A percentile compares a stretch with the other conserved stretches of the same genome.
Evolutionary conservation across 495 filamentous ascomycete species (phyloP).

Genomic region (Achaetomiella virescens): DNA sequence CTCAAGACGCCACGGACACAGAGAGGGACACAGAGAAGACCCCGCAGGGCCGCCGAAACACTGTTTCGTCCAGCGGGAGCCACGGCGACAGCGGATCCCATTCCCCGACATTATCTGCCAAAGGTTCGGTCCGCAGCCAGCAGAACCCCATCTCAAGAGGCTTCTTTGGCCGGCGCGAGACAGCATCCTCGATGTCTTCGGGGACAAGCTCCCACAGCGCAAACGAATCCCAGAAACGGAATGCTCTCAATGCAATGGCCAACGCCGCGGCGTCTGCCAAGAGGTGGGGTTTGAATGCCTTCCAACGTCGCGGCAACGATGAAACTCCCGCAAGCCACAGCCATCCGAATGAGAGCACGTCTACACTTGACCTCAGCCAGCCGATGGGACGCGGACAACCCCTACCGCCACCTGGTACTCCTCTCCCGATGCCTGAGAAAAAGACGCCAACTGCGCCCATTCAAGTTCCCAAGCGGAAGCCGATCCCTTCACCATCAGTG

Average conservation of each 20-base stretch:
- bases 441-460: constrained; percentile 51
- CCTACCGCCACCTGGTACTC: constrained; percentile 66
- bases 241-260: constrained; percentile 54
- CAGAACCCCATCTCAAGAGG: constrained; percentile 31
- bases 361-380: constrained; percentile 49
- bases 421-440: constrained; percentile 51
- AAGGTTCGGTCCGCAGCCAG: constrained; percentile 33
- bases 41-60: constrained; percentile 40
- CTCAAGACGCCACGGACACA: constrained; percentile 27
- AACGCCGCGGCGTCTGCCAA: constrained; percentile 72
- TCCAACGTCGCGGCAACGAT: constrained; percentile 49
- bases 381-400: constrained; percentile 72
- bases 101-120: constrained; percentile 32
- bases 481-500: constrained; percentile 38
- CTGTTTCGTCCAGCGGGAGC: constrained; percentile 33
- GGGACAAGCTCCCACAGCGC: constrained; percentile 21
- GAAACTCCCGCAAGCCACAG: constrained; percentile 24
- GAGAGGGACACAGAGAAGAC: constrained; percentile 31
- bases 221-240: constrained; percentile 33
- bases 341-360: constrained; percentile 17
- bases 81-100: constrained; percentile 21
- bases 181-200: constrained; percentile 16
- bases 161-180: constrained; percentile 38
- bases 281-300: constrained; percentile 74
- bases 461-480: constrained; percentile 49